These are phyloP conservation scores for Cladorrhinum sp. DNA, from an alignment of 2,329 filamentous ascomycete genomes.

Conservation along the genomic window DNA sequence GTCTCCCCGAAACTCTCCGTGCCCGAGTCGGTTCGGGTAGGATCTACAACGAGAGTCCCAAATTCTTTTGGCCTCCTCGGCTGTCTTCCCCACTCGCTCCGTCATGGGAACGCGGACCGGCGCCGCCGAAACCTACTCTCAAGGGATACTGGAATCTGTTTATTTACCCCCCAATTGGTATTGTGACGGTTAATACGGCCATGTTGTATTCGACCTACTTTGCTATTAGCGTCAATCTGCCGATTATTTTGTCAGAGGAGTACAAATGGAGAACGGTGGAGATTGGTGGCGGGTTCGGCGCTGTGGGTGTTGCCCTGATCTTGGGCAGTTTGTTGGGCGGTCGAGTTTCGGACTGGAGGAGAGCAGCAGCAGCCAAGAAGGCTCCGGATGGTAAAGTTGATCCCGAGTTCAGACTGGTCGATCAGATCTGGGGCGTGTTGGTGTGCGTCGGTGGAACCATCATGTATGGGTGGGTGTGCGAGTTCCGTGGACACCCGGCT, in stretches of 20 bases:
- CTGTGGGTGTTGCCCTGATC: conserved; percentile 17
- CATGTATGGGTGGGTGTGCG: conserved; percentile 16
- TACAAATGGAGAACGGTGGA: conserved; percentile 16
- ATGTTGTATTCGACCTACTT: conserved; percentile 21
- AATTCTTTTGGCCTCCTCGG: conserved; percentile 16
- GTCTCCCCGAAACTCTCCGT: conserved; percentile 15
- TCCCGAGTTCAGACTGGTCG: conserved; percentile 17
- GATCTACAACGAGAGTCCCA: conserved; percentile 2
- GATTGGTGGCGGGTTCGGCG: conserved; percentile 18
- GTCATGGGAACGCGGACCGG: conserved; percentile 10
- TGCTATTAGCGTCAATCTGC: conserved; percentile 15
- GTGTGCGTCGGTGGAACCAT: conserved; percentile 12
- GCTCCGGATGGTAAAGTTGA: conserved; percentile 13
- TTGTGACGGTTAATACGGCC: conserved; percentile 18
- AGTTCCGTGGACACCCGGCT: conserved; percentile 9
- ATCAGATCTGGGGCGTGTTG: conserved; percentile 20
- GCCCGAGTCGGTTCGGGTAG: conserved; percentile 15
- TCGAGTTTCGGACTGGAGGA: conserved; percentile 18
- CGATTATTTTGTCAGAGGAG: conserved; percentile 8
- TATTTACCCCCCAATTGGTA: conserved; percentile 16
- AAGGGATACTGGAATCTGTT: conserved; percentile 18
- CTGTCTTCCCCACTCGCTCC: conserved; percentile 15
- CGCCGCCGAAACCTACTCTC: conserved; percentile 12
- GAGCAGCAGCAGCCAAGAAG: conserved; percentile 3
- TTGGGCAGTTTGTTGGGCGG: conserved; percentile 16